Percentiles rank a stretch among this genome's conserved stretches.
Conservation (phyloP, 2,329 filamentous ascomycete species). For the Phyllosticta citrichinensis region DNA sequence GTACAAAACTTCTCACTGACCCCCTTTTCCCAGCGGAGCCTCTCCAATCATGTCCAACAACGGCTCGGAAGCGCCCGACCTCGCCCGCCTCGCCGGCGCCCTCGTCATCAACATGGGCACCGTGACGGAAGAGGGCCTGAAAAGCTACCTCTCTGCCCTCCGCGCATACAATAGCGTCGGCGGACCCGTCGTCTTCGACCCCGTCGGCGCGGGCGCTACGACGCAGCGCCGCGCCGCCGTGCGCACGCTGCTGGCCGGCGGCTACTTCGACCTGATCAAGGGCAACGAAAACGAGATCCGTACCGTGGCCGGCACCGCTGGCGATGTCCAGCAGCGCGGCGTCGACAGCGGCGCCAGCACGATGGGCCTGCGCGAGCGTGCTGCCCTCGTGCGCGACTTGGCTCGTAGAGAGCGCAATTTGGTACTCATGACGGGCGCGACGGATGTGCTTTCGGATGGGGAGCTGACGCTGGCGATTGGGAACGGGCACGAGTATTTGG, state of each 20-base stretch:
- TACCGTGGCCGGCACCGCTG: slow-evolving; percentile 45
- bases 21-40: slow-evolving; percentile 43
- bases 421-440: slow-evolving; percentile 71
- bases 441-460: slow-evolving; percentile 72
- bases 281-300: slow-evolving; percentile 86
- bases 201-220: slow-evolving; percentile 83
- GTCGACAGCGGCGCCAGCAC: slow-evolving; percentile 65
- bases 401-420: slow-evolving; percentile 60
- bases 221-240: slow-evolving; percentile 61
- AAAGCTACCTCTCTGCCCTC: slow-evolving; percentile 64
- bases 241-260: slow-evolving; percentile 57
- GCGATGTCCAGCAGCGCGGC: slow-evolving; percentile 59
- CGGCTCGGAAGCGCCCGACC: slow-evolving; percentile 68
- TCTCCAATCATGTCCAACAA: slow-evolving; percentile 90
- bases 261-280: slow-evolving; percentile 82
- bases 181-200: slow-evolving; percentile 74
- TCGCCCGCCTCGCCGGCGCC: slow-evolving; percentile 65
- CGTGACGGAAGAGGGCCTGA: slow-evolving; percentile 62
- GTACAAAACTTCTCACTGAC: not conserved
- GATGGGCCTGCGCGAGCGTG: slow-evolving; percentile 45
- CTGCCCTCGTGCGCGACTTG: slow-evolving; percentile 52
- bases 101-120: slow-evolving; percentile 95
- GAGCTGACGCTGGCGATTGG: slow-evolving; percentile 53
- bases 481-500: slow-evolving; percentile 68
- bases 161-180: slow-evolving; percentile 69